Percentiles rank a stretch among this genome's conserved stretches.
phyloP scores from a whole-genome alignment of 495 filamentous ascomycete genomes.

The Tirmania nivea region DNA sequence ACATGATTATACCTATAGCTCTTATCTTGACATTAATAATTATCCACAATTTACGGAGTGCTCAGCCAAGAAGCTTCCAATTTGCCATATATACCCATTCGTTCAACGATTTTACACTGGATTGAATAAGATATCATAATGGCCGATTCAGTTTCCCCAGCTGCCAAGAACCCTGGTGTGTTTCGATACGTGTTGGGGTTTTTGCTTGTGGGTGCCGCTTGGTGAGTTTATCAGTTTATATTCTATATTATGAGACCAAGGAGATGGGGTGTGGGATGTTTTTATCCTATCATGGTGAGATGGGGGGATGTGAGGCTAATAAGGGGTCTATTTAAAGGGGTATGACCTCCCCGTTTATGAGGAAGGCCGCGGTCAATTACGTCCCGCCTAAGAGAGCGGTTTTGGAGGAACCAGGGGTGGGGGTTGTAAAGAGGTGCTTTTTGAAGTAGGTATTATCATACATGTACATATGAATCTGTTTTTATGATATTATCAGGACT shows the following conservation, averaged over 20 bases:
- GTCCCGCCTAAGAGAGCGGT: conserved; percentile 30
- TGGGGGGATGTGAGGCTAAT: not conserved
- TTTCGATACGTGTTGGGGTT: conserved; percentile 39
- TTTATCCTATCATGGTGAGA: not conserved
- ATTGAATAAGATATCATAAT: conserved; percentile 1
- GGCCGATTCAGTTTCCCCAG: conserved; percentile 1
- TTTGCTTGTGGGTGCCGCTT: conserved; percentile 75
- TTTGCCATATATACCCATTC: not conserved
- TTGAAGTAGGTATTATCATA: conserved; percentile 24
- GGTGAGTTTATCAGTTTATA: conserved; percentile 29
- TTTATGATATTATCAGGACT: too few relatives aligned
- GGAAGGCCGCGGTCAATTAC: conserved; percentile 39
- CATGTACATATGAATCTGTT: too few relatives aligned
- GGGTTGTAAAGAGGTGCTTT: conserved; percentile 7
- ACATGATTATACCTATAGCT: not conserved
- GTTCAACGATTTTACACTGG: not conserved
- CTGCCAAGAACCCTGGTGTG: conserved; percentile 8
- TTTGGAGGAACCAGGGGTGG: conserved; percentile 23
- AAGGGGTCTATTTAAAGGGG: conserved; percentile 12
- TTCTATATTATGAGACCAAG: conserved; percentile 20
- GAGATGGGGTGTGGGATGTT: too few relatives aligned
- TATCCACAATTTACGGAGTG: too few relatives aligned
- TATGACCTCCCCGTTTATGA: conserved; percentile 52
- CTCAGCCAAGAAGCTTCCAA: not conserved
- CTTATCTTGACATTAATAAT: too few relatives aligned